A percentile compares a stretch with the other conserved stretches of the same genome.
Evolutionary conservation across 768 basidiomycete genomes (phyloP).

Genomic region (Lepiota subincarnata): DNA sequence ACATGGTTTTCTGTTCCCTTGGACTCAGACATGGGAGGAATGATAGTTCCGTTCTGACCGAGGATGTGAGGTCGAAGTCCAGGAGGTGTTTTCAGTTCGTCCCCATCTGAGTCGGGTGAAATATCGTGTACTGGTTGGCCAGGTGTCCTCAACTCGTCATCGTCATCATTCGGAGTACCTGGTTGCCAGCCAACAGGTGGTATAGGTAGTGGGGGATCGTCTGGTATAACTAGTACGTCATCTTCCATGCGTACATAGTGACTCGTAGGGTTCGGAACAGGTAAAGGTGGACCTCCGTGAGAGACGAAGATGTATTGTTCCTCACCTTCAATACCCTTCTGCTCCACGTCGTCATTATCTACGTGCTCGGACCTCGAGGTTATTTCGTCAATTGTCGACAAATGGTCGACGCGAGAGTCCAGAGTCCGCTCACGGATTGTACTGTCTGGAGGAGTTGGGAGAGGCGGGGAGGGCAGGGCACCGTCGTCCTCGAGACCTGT

Average conservation of each 20-base stretch:
- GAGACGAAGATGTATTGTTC: not conserved
- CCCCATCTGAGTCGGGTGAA: slow-evolving; percentile 4
- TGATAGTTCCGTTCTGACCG: not conserved
- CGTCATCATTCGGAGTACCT: not conserved
- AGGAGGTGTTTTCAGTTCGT: slow-evolving; percentile 16
- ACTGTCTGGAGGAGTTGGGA: slow-evolving; percentile 36
- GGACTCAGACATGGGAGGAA: too few relatives aligned
- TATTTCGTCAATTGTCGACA: slow-evolving; percentile 28
- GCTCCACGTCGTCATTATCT: slow-evolving; percentile 1
- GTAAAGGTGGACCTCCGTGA: slow-evolving; percentile 18
- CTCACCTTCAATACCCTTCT: not conserved
- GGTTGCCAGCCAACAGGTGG: not conserved
- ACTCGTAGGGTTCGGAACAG: slow-evolving; percentile 22
- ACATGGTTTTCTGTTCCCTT: not conserved
- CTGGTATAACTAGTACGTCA: not conserved
- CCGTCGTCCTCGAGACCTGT: slow-evolving; percentile 23
- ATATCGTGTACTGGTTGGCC: not conserved
- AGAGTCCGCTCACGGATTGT: slow-evolving; percentile 19
- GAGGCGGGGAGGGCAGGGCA: slow-evolving; percentile 17
- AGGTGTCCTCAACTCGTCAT: slow-evolving; percentile 4
- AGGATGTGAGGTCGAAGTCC: slow-evolving; percentile 6
- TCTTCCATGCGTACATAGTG: slow-evolving; percentile 8
- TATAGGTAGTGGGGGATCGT: slow-evolving; percentile 1
- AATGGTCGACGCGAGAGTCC: slow-evolving; percentile 17
- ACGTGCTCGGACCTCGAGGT: slow-evolving; percentile 19